Percentiles rank a stretch among this genome's conserved stretches.
Conservation (phyloP, 1,284 basidiomycete species). For the Pyrrhoderma noxium region DNA sequence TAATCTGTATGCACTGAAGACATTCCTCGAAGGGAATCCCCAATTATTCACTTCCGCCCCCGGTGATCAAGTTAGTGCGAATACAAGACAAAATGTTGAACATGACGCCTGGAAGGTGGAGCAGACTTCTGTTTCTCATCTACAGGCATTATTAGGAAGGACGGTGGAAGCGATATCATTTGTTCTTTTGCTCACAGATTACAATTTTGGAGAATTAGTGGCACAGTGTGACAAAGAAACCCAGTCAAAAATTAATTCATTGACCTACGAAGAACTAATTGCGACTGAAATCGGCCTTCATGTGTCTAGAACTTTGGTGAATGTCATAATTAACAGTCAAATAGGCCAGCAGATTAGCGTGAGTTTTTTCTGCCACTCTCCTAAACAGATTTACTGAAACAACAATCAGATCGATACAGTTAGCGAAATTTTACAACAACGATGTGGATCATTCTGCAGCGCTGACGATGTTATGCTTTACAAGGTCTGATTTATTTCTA, state of each 20-base stretch:
- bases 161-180: constrained; percentile 92
- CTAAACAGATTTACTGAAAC: constrained; percentile 11
- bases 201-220: constrained; percentile 82
- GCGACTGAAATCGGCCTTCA: constrained; percentile 77
- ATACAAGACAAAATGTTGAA: constrained; percentile 48
- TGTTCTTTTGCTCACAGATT: constrained; percentile 86
- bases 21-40: constrained; percentile 70
- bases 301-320: constrained; percentile 83
- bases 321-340: constrained; percentile 95
- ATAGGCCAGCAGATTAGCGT: constrained; percentile 95
- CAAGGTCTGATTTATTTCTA: constrained; percentile 52
- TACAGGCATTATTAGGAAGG: constrained; percentile 69
- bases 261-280: constrained; percentile 83
- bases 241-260: constrained; percentile 56
- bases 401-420: constrained; percentile 81
- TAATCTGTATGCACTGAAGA: constrained; percentile 70
- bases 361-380: constrained; percentile 25
- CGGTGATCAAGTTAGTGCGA: constrained; percentile 50
- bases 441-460: constrained; percentile 96
- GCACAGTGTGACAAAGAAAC: constrained; percentile 66
- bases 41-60: constrained; percentile 74
- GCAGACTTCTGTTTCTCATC: constrained; percentile 68
- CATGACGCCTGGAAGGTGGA: constrained; percentile 88
- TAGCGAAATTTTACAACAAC: constrained; percentile 87
- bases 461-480: constrained; percentile 97